Conservation (phyloP, 257 asterid species). For the Solanum corneliomulleri region DNA sequence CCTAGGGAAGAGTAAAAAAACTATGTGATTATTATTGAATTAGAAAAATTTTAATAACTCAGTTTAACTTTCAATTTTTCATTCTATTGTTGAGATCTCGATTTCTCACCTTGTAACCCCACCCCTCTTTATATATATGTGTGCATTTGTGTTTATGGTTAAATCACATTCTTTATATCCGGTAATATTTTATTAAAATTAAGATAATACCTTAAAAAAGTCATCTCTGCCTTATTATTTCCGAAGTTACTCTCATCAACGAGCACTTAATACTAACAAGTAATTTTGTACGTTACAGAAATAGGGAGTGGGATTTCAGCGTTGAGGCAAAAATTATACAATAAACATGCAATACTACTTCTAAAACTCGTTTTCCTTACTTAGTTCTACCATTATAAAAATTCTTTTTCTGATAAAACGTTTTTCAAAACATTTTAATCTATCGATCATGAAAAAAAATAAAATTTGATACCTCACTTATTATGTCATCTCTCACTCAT, state of each 20-base stretch:
- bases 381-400: neutral
- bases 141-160: too few relatives aligned
- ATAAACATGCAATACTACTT: neutral
- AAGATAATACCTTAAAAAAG: neutral
- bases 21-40: neutral
- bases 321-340: neutral
- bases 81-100: neutral
- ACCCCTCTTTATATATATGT: too few relatives aligned
- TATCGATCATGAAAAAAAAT: neutral
- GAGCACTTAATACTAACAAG: neutral
- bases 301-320: neutral
- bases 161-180: too few relatives aligned
- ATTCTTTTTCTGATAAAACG: accelerated
- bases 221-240: neutral
- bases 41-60: neutral
- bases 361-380: neutral
- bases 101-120: too few relatives aligned
- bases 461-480: neutral
- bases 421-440: neutral
- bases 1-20: too few relatives aligned
- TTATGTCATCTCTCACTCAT: neutral
- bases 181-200: neutral
- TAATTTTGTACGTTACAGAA: neutral
- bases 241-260: neutral
- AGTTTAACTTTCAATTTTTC: too few relatives aligned